Conservation (phyloP, 805 yeast genomes). For the Tetrapisispora pingtungensis region DNA sequence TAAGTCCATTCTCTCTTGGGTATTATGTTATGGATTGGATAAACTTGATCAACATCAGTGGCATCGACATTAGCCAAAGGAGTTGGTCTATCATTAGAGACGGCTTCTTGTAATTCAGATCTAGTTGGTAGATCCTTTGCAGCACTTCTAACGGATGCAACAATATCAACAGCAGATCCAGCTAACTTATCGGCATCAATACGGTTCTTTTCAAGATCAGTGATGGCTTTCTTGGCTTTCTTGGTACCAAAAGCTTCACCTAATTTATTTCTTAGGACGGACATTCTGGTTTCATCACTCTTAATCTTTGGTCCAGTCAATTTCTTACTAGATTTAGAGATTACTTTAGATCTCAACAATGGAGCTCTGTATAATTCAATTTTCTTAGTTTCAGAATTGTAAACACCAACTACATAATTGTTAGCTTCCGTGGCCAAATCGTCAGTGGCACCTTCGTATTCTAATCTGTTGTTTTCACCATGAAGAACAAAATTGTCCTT, state of each 20-base stretch:
- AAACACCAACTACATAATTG: conserved; percentile 65
- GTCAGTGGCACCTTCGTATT: conserved; percentile 52
- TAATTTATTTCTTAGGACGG: conserved; percentile 65
- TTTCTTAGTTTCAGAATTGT: conserved; percentile 54
- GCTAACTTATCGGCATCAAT: conserved; percentile 77
- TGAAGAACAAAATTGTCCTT: conserved; percentile 45
- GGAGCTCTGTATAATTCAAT: conserved; percentile 60
- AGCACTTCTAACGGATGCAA: conserved; percentile 62
- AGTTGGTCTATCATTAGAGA: conserved; percentile 67
- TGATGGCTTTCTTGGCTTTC: conserved; percentile 85
- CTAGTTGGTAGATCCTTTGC: conserved; percentile 69
- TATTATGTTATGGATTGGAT: conserved; percentile 63
- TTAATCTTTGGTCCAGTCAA: conserved; percentile 55
- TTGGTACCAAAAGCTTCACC: conserved; percentile 98
- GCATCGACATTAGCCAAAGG: conserved; percentile 73
- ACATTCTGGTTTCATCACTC: conserved; percentile 37
- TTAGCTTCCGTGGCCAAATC: conserved; percentile 29
- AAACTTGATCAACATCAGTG: conserved; percentile 72
- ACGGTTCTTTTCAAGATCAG: conserved; percentile 69
- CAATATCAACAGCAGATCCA: conserved; percentile 66
- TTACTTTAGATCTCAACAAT: conserved; percentile 49
- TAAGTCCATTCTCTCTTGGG: conserved; percentile 52
- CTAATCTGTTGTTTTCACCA: conserved; percentile 68
- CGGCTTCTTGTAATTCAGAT: conserved; percentile 46
- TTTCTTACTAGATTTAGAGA: conserved; percentile 49